A percentile compares a stretch with the other conserved stretches of the same genome.
These are phyloP conservation scores for Kluyveromyces aestuarii DNA, from an alignment of 805 yeast genomes.

Conservation along the genomic window DNA sequence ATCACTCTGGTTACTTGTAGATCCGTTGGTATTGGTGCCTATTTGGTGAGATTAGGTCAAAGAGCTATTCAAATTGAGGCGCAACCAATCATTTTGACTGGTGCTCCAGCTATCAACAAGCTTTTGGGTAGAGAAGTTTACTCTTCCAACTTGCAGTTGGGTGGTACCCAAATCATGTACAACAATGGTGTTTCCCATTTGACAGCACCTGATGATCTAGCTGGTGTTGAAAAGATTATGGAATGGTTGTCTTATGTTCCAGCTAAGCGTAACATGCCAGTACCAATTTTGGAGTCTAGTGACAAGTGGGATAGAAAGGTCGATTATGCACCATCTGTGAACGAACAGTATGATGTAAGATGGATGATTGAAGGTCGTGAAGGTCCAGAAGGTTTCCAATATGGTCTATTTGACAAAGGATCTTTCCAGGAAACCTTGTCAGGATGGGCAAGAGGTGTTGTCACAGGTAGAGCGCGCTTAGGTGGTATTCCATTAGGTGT, in stretches of 20 bases:
- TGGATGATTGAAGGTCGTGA: slow-evolving; percentile 87
- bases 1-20: slow-evolving; percentile 98
- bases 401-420: slow-evolving; percentile 84
- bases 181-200: slow-evolving; percentile 96
- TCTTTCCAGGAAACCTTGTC: slow-evolving; percentile 94
- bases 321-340: slow-evolving; percentile 64
- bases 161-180: slow-evolving; percentile 99
- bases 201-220: slow-evolving; percentile 94
- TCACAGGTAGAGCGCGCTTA: slow-evolving; percentile 95
- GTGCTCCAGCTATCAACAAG: slow-evolving; percentile 98
- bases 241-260: slow-evolving; percentile 96
- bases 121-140: slow-evolving; percentile 95
- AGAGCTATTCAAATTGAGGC: slow-evolving; percentile 98
- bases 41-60: slow-evolving; percentile 95
- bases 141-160: slow-evolving; percentile 92
- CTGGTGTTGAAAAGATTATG: slow-evolving; percentile 90
- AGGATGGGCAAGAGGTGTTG: slow-evolving; percentile 99
- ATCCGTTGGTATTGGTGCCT: slow-evolving; percentile 99
- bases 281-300: slow-evolving; percentile 74
- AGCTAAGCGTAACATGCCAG: slow-evolving; percentile 78
- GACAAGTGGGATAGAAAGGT: slow-evolving; percentile 94
- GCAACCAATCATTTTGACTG: slow-evolving; percentile 95
- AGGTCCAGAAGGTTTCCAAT: slow-evolving; percentile 61
- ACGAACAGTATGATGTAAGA: slow-evolving; percentile 81
- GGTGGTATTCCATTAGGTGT: slow-evolving; percentile 99